phyloP scores from a whole-genome alignment of 2,329 filamentous ascomycete species.

The Xylariaceae sp. region DNA sequence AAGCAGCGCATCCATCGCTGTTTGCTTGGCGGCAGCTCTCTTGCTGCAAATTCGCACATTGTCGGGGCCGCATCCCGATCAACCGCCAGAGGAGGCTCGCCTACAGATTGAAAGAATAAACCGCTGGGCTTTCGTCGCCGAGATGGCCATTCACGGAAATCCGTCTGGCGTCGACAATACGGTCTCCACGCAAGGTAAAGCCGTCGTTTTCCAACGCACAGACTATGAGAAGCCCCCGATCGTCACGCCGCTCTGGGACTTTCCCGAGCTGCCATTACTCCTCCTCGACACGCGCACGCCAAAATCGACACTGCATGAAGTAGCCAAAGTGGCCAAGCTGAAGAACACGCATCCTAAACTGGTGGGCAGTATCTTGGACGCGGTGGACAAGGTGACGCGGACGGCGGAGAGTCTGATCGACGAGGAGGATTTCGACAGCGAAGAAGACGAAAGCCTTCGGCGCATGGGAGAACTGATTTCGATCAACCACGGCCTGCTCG shows the following conservation, averaged over 20 bases:
- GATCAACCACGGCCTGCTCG: constrained; percentile 89
- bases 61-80: constrained; percentile 86
- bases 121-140: constrained; percentile 93
- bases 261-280: constrained; percentile 87
- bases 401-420: constrained; percentile 54
- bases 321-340: constrained; percentile 78
- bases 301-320: constrained; percentile 81
- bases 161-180: constrained; percentile 97
- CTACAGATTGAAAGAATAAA: constrained; percentile 94
- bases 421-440: constrained; percentile 65
- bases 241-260: constrained; percentile 76
- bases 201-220: constrained; percentile 81
- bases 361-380: constrained; percentile 76
- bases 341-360: constrained; percentile 71
- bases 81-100: constrained; percentile 82
- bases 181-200: constrained; percentile 88
- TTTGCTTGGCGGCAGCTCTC: constrained; percentile 81
- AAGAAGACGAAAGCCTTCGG: constrained; percentile 61
- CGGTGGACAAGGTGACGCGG: constrained; percentile 72
- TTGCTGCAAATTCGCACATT: constrained; percentile 85
- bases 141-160: constrained; percentile 97
- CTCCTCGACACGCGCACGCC: constrained; percentile 86
- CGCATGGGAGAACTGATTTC: constrained; percentile 84
- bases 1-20: constrained; percentile 90
- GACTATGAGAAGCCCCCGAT: constrained; percentile 75